Evolutionary conservation across 2,329 filamentous ascomycete genomes (phyloP), one percentile per base, ranked within the genome.

Genomic region (Penicillium verrucosum): DNA sequence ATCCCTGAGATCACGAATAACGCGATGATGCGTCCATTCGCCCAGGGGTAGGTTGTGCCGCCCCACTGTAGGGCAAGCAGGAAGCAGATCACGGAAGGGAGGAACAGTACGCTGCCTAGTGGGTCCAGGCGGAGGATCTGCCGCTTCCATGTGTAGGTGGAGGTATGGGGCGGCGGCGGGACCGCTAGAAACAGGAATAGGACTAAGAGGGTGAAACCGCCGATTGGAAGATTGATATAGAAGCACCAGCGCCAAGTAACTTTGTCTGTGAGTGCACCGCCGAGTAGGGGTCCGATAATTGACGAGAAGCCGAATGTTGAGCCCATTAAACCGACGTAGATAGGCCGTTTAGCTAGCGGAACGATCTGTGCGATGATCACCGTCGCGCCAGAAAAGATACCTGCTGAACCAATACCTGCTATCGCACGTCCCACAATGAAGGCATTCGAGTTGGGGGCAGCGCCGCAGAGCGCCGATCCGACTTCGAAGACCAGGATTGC

Each of bases 241-340:
- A 65, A 82, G n/a, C 70, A 73, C 70, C 70, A 73, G 8, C 70
- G 57, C 71, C 71, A 74, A 14, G 70, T 65, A 11, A 76, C 51
- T 60, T 71, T 54, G 64, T 77, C 74, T 16, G 75, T 79, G 51
- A 77, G 78, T 5, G 69, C 75, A 23, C 77, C 77, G 29, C 77
- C 77, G 38, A 79, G 62, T n/a, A 77, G 61, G 2, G 75, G 75
- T 16, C 73, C 73, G 29, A 73, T 67, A 43, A 77, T 72, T 5
- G 70, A 72, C 0, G 81, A 81, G 48, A 86, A 77, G 16, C 82
- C 83, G 70, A 80, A 85, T 74, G 83, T 81, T 47, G 76, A 80
- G 11, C 80, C 80, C 40, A 85, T 76, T 40, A 84, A 67, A 0
- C 69, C 70, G 23, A 71, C 68, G 23, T 66, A 68, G 2, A 71